Conservation (phyloP, 2,329 filamentous ascomycete species). For the Pseudogymnoascus sp. region DNA sequence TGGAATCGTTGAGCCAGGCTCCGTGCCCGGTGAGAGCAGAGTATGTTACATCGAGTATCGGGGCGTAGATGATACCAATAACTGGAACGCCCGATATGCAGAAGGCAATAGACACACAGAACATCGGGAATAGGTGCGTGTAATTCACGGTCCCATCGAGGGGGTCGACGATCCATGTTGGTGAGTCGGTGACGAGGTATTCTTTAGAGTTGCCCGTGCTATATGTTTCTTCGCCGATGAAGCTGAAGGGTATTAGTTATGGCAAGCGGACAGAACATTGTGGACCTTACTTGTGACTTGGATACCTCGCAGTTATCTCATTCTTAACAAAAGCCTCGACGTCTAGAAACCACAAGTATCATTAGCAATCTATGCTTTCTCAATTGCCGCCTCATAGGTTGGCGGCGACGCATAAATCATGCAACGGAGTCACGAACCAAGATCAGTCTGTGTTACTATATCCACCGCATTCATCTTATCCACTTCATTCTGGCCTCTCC, state of each 20-base stretch:
- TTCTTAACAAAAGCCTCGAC: conserved; percentile 64
- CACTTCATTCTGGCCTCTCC: conserved; percentile 23
- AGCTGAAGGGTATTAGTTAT: conserved; percentile 38
- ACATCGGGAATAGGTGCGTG: conserved; percentile 74
- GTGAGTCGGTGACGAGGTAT: conserved; percentile 57
- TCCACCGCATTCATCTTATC: conserved; percentile 74
- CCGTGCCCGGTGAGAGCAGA: conserved; percentile 59
- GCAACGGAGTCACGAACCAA: conserved; percentile 42
- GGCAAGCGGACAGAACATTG: not conserved
- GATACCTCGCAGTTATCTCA: conserved; percentile 54
- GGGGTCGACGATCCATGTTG: conserved; percentile 73
- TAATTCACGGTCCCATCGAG: conserved; percentile 76
- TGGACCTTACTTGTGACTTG: conserved; percentile 53
- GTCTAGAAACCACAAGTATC: conserved; percentile 39
- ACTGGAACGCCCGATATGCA: conserved; percentile 52
- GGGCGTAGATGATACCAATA: conserved; percentile 67
- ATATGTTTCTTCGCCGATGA: conserved; percentile 73
- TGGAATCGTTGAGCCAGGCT: conserved; percentile 43
- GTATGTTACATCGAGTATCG: conserved; percentile 63
- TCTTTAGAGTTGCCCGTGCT: conserved; percentile 59
- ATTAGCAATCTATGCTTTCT: conserved; percentile 13
- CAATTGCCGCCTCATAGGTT: not conserved
- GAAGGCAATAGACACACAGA: conserved; percentile 71
- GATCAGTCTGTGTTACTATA: conserved; percentile 70
- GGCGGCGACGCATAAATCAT: conserved; percentile 13